Base-by-base conservation (phyloP, 1,139 yeast genomes). In the Spathaspora sp. region DNA sequence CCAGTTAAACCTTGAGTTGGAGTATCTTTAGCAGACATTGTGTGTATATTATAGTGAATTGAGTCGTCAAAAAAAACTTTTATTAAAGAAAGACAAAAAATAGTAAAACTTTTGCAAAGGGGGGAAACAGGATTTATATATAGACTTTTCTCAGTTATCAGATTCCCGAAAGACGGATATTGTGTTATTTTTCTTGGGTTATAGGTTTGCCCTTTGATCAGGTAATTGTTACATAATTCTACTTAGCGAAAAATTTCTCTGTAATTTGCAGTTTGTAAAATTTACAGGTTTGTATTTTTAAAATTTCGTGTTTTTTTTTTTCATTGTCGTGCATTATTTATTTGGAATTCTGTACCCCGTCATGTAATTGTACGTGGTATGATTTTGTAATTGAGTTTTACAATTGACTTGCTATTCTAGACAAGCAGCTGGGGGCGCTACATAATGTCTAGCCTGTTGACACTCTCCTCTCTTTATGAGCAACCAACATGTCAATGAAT, bases 1-100 rank as follows among this genome's bases (percentile, higher is more conserved):
- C 76, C 76, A 45, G 80, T 73, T 63, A 74, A 72, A 39, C 79
- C 80, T 64, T 65, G 70, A 51, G 79, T 74, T 50, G 80, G 80
- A 25, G 80, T 74, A 67, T 74, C 72, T 67, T 73, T 69, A 39
- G 68, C 56, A 43, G 78, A 70, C 77, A 70, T 69, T 51, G 38
- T 41, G 41, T 31, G 48, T 45, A 50, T n/a, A 34, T 24, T 25
- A 26, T 25, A 27, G 27, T 18, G 36, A 37, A 31, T 25, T 16
- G 34, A 31, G 31, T n/a, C n/a, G 31, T 7, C 15, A 41, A 36
- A 10, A 25, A n/a, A 26, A 9, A 7, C 3, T 15, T 34, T 20
- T 8, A 11, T 18, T 16, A 25, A 15, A 6, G 9, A 18, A 34
- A 16, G 25, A 27, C 15, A 7, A 33, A 16, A 33, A 23, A 13